Percentiles rank a stretch among this genome's conserved stretches.
phyloP scores from a whole-genome alignment of 352 stramenopile genomes.

The Phytophthora macrochlamydospora region DNA sequence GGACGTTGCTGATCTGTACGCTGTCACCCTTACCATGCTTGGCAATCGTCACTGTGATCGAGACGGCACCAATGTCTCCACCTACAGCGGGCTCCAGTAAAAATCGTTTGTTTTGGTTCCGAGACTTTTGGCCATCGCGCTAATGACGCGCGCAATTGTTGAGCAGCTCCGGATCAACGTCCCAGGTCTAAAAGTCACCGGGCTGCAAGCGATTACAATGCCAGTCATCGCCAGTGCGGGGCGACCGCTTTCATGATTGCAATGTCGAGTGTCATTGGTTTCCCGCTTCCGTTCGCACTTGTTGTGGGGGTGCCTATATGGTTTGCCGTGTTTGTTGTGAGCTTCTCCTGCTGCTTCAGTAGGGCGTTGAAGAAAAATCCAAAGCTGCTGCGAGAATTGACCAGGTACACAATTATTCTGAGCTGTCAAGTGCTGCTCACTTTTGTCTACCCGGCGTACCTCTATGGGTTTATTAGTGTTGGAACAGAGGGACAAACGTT shows the following conservation, averaged over 20 bases:
- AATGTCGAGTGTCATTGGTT: conserved; percentile 35
- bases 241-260: conserved; percentile 28
- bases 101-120: conserved; percentile 12
- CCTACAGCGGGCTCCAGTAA: conserved; percentile 6
- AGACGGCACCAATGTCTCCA: conserved; percentile 5
- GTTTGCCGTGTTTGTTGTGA: conserved; percentile 17
- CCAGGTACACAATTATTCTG: conserved; percentile 9
- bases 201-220: conserved; percentile 3
- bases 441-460: conserved; percentile 48
- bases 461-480: conserved; percentile 35
- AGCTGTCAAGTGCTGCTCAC: conserved; percentile 13
- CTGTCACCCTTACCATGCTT: conserved; percentile 13
- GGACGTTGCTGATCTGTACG: conserved; percentile 3
- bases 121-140: conserved; percentile 9
- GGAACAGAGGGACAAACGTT: conserved; percentile 13
- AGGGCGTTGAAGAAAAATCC: conserved; percentile 2
- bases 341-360: conserved; percentile 17
- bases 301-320: conserved; percentile 27
- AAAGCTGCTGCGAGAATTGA: conserved; percentile 4
- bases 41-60: conserved; percentile 3
- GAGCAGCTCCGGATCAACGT: conserved; percentile 14
- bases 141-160: conserved; percentile 17
- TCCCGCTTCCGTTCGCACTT: conserved; percentile 46
- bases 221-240: conserved; percentile 19
- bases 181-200: conserved; percentile 9